A percentile compares a stretch with the other conserved stretches of the same genome.
Conservation (phyloP, 139 green algal genomes). For the Eudorina sp. region DNA sequence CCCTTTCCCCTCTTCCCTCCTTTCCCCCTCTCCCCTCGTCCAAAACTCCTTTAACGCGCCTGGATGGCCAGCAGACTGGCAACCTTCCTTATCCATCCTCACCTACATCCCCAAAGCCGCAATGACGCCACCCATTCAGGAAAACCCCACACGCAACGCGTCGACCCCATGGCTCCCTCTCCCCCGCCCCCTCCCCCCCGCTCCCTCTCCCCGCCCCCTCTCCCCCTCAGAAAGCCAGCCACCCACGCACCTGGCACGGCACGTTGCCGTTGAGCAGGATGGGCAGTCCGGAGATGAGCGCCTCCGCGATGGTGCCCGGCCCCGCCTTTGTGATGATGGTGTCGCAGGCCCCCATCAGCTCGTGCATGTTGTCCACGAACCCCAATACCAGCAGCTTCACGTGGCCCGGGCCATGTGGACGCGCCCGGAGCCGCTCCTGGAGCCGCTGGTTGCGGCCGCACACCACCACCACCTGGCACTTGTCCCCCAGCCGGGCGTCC, state of each 20-base stretch:
- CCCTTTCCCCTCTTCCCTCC: too few species aligned
- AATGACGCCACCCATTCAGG: too few species aligned
- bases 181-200: too few species aligned
- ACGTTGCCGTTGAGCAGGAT: slow-evolving; percentile 97
- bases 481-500: slow-evolving; percentile 62
- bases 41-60: too few species aligned
- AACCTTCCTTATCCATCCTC: too few species aligned
- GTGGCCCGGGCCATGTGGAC: slow-evolving; percentile 38
- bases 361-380: slow-evolving; percentile 96
- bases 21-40: too few species aligned
- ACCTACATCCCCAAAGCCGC: too few species aligned
- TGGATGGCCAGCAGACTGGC: too few species aligned
- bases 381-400: slow-evolving; percentile 57
- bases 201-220: too few species aligned
- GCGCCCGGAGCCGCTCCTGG: slow-evolving; percentile 68
- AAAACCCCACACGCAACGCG: too few species aligned
- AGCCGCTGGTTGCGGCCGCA: slow-evolving; percentile 95
- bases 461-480: slow-evolving; percentile 88
- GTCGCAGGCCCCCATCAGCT: slow-evolving; percentile 93
- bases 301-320: slow-evolving; percentile 97
- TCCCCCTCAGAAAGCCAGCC: too few species aligned
- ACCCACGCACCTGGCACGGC: slow-evolving; percentile 90
- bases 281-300: slow-evolving; percentile 94
- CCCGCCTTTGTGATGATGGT: slow-evolving; percentile 93
- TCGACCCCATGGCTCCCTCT: too few species aligned